Evolutionary conservation across 768 basidiomycete genomes (phyloP).

Genomic region (Polyporus arcularius): DNA sequence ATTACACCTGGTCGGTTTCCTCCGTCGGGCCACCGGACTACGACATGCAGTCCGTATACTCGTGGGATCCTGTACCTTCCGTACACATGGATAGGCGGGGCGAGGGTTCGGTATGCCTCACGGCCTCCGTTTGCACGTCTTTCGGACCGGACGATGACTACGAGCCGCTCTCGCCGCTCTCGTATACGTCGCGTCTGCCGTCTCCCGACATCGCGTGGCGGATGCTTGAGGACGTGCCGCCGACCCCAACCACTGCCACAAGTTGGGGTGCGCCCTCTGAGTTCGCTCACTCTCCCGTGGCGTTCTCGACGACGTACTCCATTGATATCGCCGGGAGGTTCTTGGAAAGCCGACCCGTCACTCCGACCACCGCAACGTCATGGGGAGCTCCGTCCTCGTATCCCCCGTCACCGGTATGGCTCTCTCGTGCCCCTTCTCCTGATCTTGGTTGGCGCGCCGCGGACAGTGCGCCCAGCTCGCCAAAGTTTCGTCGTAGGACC

Average conservation of each 20-base stretch:
- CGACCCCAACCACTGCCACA: constrained; percentile 49
- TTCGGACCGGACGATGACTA: constrained; percentile 57
- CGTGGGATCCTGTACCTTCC: constrained; percentile 47
- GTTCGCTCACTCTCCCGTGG: constrained; percentile 34
- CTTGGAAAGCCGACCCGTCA: constrained; percentile 40
- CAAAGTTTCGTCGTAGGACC: background rate
- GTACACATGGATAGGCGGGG: constrained; percentile 56
- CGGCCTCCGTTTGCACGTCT: constrained; percentile 55
- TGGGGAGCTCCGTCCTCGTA: constrained; percentile 49
- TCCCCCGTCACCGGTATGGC: constrained; percentile 34
- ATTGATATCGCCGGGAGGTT: constrained; percentile 42
- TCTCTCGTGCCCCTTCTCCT: constrained; percentile 17
- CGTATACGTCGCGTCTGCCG: constrained; percentile 41
- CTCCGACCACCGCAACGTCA: constrained; percentile 51
- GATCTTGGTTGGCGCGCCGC: constrained; percentile 19
- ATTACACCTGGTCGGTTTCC: constrained; percentile 70
- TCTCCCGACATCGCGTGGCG: constrained; percentile 63
- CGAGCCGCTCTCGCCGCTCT: constrained; percentile 34
- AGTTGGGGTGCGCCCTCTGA: constrained; percentile 48
- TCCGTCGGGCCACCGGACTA: constrained; percentile 60
- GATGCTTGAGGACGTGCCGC: constrained; percentile 53
- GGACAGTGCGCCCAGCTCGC: constrained; percentile 14
- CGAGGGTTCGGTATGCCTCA: constrained; percentile 58
- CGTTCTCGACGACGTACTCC: constrained; percentile 32
- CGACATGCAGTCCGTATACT: constrained; percentile 40